These are phyloP conservation scores for Colletotrichum aenigma DNA, from an alignment of 2,329 filamentous ascomycete species.

Conservation along the genomic window DNA sequence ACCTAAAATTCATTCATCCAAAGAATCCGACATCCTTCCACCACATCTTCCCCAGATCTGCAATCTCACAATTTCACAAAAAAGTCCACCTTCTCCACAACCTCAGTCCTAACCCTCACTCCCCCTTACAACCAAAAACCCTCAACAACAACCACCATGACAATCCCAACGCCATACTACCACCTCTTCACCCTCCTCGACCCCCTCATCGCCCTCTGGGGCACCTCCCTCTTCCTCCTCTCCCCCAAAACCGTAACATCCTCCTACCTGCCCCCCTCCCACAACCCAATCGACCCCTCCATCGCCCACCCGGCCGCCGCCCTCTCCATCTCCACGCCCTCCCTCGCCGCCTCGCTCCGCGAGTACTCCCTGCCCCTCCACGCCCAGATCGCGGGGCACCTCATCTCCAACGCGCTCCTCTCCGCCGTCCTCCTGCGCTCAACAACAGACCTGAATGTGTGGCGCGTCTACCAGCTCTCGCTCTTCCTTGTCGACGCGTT, in stretches of 20 bases:
- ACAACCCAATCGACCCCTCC: background rate
- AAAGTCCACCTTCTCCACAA: background rate
- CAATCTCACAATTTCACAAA: background rate
- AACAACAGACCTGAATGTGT: background rate
- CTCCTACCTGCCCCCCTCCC: background rate
- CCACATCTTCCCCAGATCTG: background rate
- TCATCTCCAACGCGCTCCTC: constrained; percentile 1
- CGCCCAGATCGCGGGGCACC: background rate
- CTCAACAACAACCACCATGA: background rate
- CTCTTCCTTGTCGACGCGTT: background rate
- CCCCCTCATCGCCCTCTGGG: constrained; percentile 9
- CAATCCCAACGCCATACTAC: background rate
- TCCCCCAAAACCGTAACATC: background rate
- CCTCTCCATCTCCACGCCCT: background rate
- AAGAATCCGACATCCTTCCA: background rate
- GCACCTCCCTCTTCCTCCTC: constrained; percentile 1
- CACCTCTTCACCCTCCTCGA: background rate
- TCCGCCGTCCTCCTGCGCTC: background rate
- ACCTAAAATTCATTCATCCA: background rate
- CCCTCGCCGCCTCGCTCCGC: background rate
- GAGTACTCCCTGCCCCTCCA: constrained; percentile 1
- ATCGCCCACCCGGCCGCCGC: background rate
- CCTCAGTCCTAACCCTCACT: background rate
- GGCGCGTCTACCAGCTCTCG: background rate
- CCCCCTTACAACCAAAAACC: background rate